Conservation (phyloP, 306 rosid species). For the Inga oerstediana region DNA sequence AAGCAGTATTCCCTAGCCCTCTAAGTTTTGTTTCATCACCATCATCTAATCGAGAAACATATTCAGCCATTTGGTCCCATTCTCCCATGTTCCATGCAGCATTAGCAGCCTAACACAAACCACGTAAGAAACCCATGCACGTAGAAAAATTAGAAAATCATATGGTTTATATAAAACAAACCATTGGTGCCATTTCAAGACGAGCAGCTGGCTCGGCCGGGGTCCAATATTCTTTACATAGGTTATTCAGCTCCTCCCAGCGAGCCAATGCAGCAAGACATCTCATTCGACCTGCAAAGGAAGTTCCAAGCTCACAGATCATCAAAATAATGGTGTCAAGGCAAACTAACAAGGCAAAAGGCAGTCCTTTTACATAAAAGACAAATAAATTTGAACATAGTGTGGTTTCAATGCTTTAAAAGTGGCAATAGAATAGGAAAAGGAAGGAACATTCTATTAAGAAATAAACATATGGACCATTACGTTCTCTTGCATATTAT, state of each 20-base stretch:
- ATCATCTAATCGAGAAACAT: slow-evolving; percentile 91
- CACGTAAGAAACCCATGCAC: slow-evolving; percentile 26
- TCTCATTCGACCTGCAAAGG: slow-evolving; percentile 86
- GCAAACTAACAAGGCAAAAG: not conserved
- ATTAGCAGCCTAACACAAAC: slow-evolving; percentile 71
- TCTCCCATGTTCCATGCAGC: slow-evolving; percentile 99
- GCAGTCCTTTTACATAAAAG: not conserved
- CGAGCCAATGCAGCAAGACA: slow-evolving; percentile 99
- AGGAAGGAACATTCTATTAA: not conserved
- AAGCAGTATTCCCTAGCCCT: slow-evolving; percentile 76
- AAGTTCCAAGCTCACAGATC: slow-evolving; percentile 33
- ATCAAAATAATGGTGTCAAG: slow-evolving; percentile 24
- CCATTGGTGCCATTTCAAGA: slow-evolving; percentile 99
- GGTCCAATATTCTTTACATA: slow-evolving; percentile 96
- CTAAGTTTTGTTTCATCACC: slow-evolving; percentile 96
- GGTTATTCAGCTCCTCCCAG: slow-evolving; percentile 93
- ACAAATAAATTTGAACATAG: not conserved
- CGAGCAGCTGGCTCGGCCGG: slow-evolving; percentile 95
- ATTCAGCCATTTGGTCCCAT: slow-evolving; percentile 99
- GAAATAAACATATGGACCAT: not conserved
- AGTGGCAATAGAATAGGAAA: slow-evolving; percentile 4
- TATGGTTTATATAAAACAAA: slow-evolving; percentile 42
- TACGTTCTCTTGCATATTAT: not conserved
- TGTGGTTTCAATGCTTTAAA: not conserved
- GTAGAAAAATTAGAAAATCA: slow-evolving; percentile 27